Percentiles rank a stretch among this genome's conserved stretches.
Conservation (phyloP, 192 early-diverging fungal genomes). For the Linnemannia hyalina region DNA sequence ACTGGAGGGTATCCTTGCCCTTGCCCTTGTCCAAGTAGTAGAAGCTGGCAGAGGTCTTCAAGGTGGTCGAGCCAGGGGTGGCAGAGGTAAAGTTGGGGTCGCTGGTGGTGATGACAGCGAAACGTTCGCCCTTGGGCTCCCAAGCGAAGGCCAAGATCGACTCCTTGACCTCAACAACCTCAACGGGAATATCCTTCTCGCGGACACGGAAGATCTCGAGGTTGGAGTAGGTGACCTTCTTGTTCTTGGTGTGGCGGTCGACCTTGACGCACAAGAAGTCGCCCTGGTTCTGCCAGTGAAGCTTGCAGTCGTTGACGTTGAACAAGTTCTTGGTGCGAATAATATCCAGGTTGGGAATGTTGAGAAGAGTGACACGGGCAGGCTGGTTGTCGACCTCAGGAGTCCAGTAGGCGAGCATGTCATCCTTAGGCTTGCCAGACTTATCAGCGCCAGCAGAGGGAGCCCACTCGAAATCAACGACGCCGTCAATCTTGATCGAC, state of each 20-base stretch:
- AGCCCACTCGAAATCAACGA: constrained; percentile 85
- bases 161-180: constrained; percentile 93
- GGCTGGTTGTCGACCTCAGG: constrained; percentile 96
- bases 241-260: constrained; percentile 90
- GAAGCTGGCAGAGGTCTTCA: constrained; percentile 81
- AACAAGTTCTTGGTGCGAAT: constrained; percentile 98
- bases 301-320: constrained; percentile 88
- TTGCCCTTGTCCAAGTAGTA: constrained; percentile 86
- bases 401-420: constrained; percentile 95
- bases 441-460: constrained; percentile 60
- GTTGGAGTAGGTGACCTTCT: constrained; percentile 90
- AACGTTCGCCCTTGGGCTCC: constrained; percentile 94
- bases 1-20: constrained; percentile 72
- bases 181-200: constrained; percentile 97
- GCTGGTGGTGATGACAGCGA: constrained; percentile 87
- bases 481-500: constrained; percentile 86
- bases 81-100: constrained; percentile 70
- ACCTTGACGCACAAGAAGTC: constrained; percentile 94
- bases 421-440: constrained; percentile 63
- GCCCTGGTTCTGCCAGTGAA: constrained; percentile 93
- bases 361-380: constrained; percentile 93
- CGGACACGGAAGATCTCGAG: constrained; percentile 94
- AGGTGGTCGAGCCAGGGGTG: constrained; percentile 67
- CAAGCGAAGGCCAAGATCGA: constrained; percentile 90
- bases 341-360: constrained; percentile 86